These are phyloP conservation scores for Takakia lepidozioides DNA, from an alignment of 225 moss, liverwort and hornwort species.

Conservation along the genomic window DNA sequence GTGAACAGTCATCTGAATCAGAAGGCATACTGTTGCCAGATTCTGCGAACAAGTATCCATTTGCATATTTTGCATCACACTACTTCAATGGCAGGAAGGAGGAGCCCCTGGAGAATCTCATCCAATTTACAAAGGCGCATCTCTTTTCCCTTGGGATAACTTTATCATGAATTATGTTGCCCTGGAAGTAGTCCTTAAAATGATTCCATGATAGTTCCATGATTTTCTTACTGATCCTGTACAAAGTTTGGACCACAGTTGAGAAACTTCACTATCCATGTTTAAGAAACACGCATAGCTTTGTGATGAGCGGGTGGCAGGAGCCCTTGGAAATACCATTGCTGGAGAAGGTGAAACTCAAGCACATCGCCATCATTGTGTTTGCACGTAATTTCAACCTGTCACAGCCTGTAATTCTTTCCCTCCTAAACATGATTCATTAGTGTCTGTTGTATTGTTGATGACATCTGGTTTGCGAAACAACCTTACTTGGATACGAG, in stretches of 20 bases:
- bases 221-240: neutral
- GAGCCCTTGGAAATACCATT: slow-evolving; percentile 1
- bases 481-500: no score
- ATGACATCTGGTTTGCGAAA: no score
- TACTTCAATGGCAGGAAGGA: neutral
- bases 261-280: no score
- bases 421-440: neutral
- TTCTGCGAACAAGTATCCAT: no score
- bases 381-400: slow-evolving; percentile 7
- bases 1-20: no score
- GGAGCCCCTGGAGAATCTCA: slow-evolving; percentile 1
- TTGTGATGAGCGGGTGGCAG: neutral
- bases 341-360: neutral
- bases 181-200: neutral
- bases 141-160: no score
- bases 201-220: neutral
- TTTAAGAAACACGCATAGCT: no score
- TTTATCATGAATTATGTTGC: neutral
- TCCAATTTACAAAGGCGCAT: slow-evolving; percentile 1
- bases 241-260: no score
- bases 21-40: no score
- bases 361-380: slow-evolving; percentile 1
- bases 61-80: slow-evolving; percentile 1
- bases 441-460: no score
- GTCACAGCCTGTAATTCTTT: slow-evolving; percentile 6